A percentile compares a stretch with the other conserved stretches of the same genome.
These are phyloP conservation scores for Bromus sterilis DNA, from an alignment of 176 grass and related monocot genomes.

Conservation along the genomic window DNA sequence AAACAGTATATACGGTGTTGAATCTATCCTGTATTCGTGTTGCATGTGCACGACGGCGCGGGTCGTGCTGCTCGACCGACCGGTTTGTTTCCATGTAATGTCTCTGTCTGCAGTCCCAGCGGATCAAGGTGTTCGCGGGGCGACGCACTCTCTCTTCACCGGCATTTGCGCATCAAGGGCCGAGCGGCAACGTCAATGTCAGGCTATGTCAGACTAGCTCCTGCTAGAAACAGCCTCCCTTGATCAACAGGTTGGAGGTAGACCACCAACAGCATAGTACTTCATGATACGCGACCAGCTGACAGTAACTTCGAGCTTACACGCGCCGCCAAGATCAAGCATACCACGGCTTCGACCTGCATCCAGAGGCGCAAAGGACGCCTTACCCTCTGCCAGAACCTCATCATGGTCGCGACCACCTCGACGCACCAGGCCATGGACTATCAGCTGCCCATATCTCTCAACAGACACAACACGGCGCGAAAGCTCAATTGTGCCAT, in stretches of 20 bases:
- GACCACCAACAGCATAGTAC: not conserved
- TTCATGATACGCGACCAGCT: not conserved
- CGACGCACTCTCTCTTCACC: no score
- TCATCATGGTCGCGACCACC: not conserved
- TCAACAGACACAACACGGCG: not conserved
- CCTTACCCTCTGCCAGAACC: not conserved
- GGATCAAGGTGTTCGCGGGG: no score
- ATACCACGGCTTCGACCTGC: not conserved
- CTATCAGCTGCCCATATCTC: not conserved
- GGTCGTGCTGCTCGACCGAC: no score
- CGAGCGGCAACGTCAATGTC: no score
- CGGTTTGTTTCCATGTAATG: no score
- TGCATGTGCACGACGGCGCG: no score
- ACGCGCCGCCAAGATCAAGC: not conserved
- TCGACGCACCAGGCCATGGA: not conserved
- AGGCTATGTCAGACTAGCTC: not conserved
- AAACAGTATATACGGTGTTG: no score
- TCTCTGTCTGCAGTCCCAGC: no score
- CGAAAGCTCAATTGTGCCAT: not conserved
- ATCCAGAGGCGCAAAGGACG: not conserved
- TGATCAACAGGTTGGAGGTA: not conserved
- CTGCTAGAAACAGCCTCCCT: not conserved
- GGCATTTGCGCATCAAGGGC: no score
- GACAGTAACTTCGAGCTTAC: not conserved
- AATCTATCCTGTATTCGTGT: no score